Base-by-base conservation (phyloP, 2,329 filamentous ascomycete species). In the Penicillium corylophilum region DNA sequence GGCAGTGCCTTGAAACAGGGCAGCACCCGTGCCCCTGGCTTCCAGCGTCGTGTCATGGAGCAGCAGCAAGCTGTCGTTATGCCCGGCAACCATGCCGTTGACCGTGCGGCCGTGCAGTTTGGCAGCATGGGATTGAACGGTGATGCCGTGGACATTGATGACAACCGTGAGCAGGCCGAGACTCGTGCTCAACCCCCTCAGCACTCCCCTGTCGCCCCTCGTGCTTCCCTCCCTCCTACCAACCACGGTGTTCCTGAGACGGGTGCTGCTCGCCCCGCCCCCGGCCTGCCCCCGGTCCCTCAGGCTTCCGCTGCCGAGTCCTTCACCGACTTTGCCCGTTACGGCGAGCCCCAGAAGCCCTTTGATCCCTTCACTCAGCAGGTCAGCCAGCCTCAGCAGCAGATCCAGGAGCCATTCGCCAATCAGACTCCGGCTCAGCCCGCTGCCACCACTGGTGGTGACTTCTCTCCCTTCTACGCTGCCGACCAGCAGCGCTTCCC, bases 31-130 rank as follows among this genome's bases (percentile, higher is more conserved):
- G 86, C 85, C 48, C 83, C 90, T 18, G 92, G 87, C 74, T 90
- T 88, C 72, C 88, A 95, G 71, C 86, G 93, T 60, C 88, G 90
- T 65, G 82, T 96, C 48, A 80, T 95, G 66, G 92, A 97, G 64
- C 94, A 99, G 70, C 92, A 96, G 73, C 94, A 99, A 76, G 90
- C 94, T 53, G 94, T 99, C 36, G 91, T 96, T 59, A 96, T 99
- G 93, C 94, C 94, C 41, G 91, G 90, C 54, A 96, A 96, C 77
- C 91, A 94, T 62, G 92, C 94, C 47, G 88, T 99, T 24, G 93
- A 97, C 70, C 87, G 91, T 64, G 85, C 93, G 60, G 89, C 92
- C 44, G 91, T 99, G 44, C 93, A 97, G 70, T 99, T 99, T 71
- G 94, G 94, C 57, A 95, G 92, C 71, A 90, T 99, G 79, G 95